These are phyloP conservation scores for Aspergillus japonicus DNA, from an alignment of 2,329 filamentous ascomycete genomes.

Conservation along the genomic window DNA sequence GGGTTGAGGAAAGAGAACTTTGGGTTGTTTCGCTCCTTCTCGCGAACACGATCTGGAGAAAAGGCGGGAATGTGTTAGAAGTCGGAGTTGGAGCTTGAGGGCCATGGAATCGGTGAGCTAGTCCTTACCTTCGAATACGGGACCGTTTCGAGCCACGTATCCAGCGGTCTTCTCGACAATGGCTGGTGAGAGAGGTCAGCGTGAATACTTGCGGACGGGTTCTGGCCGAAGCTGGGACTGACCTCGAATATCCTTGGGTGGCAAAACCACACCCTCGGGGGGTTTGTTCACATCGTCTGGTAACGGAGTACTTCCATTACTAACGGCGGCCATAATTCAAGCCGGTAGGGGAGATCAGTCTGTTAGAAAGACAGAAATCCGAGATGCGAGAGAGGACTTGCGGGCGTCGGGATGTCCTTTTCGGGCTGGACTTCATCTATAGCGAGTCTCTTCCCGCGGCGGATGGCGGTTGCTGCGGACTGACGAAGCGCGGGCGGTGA, in stretches of 20 bases:
- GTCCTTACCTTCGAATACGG: constrained; percentile 62
- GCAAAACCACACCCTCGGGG: constrained; percentile 79
- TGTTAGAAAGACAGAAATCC: neutral
- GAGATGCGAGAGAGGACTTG: neutral
- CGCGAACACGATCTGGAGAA: constrained; percentile 67
- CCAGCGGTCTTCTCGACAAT: constrained; percentile 93
- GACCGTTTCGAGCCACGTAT: constrained; percentile 71
- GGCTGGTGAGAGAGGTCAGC: constrained; percentile 40
- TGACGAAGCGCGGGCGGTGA: constrained; percentile 4
- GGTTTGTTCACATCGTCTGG: constrained; percentile 68
- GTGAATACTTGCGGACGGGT: neutral
- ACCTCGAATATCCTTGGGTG: constrained; percentile 77
- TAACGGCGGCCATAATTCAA: constrained; percentile 40
- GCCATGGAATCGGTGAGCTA: neutral
- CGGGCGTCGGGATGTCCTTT: neutral
- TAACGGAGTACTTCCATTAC: constrained; percentile 41
- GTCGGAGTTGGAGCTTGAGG: neutral
- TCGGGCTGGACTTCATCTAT: constrained; percentile 6
- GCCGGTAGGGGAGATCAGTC: neutral
- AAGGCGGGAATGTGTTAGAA: neutral
- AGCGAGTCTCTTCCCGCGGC: no score
- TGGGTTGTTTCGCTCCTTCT: constrained; percentile 79
- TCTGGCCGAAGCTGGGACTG: constrained; percentile 6
- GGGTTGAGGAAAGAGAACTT: constrained; percentile 85
- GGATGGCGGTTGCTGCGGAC: constrained; percentile 4